Base-by-base conservation (phyloP, 2,329 filamentous ascomycete species). In the Aspergillus amoenus region DNA sequence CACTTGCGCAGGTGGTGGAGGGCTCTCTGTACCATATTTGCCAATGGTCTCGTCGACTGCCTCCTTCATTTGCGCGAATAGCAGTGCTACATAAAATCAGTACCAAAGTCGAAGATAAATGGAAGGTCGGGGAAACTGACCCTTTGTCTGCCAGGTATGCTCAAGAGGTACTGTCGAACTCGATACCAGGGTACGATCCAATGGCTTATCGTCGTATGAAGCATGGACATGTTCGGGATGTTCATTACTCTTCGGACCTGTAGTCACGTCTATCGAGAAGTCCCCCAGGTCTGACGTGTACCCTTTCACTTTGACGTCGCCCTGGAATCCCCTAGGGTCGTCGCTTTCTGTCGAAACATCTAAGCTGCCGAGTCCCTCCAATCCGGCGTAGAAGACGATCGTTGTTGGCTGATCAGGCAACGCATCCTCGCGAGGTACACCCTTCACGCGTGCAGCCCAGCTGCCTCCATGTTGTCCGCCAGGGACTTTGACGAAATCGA, bases 401-500 rank as follows among this genome's bases (percentile, higher is more conserved):
- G 90, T 88, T 0, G 88, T 93, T 72, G 90, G 89, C 56, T 91
- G 79, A 60, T 88, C 81, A 1, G 79, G 72, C 5, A 86, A 81
- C 0, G 83, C 88, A 70, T 89, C 89, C 5, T 87, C 83, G 47
- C 90, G 85, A 40, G 90, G 88, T 43, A 84, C 84, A 21, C 94
- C 94, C 76, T 89, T 93, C 68, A 99, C 88, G 57, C 94, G 83
- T 39, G 89, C 91, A 54, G 88, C 94, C 94, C 94, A 99, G 76
- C 87, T 96, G 56, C 94, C 94, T 57, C 92, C 93, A 73, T 96
- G 83, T 18, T 81, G 79, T 52, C 92, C 93, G 21, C 93, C 92
- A 2, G 93, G 90, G 37, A 96, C 83, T 77, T 97, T 99, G 69
- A 97, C 86, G 75, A 97, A 97, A 51, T 91, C 90, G 43, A 93